phyloP scores from a whole-genome alignment of 495 filamentous ascomycete genomes.

The Tuber microsphaerosporum region DNA sequence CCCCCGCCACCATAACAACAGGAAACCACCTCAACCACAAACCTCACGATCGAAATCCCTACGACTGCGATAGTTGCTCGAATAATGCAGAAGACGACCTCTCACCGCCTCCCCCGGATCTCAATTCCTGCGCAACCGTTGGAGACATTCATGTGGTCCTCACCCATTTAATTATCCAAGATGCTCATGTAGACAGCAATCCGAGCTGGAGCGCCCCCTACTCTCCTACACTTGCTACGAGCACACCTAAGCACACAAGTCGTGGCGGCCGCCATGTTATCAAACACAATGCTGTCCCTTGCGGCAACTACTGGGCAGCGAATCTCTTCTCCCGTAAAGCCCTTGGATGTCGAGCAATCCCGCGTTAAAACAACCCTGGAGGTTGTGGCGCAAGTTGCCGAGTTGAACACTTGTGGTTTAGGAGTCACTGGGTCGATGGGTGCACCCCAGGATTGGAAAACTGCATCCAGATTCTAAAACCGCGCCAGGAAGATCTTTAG shows the following conservation, averaged over 20 bases:
- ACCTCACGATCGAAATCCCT: slow-evolving; percentile 3
- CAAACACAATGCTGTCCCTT: slow-evolving; percentile 76
- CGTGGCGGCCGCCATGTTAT: slow-evolving; percentile 72
- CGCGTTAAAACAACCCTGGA: slow-evolving; percentile 80
- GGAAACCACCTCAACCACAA: slow-evolving; percentile 7
- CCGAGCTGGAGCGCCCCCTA: slow-evolving; percentile 72
- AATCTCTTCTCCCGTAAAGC: slow-evolving; percentile 75
- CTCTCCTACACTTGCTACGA: slow-evolving; percentile 78
- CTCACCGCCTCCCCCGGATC: slow-evolving; percentile 43
- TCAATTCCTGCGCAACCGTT: slow-evolving; percentile 64
- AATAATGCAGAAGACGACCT: background rate
- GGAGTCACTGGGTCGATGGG: slow-evolving; percentile 94
- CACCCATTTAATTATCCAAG: slow-evolving; percentile 63
- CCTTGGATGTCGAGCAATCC: slow-evolving; percentile 81
- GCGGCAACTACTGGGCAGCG: slow-evolving; percentile 79
- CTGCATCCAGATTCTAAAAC: slow-evolving; percentile 78
- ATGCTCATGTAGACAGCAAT: slow-evolving; percentile 68
- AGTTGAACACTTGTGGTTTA: slow-evolving; percentile 90
- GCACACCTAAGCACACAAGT: slow-evolving; percentile 81
- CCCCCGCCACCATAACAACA: background rate
- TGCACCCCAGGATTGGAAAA: slow-evolving; percentile 97
- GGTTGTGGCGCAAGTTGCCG: slow-evolving; percentile 91
- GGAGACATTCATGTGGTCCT: slow-evolving; percentile 72
- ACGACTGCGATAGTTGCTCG: slow-evolving; percentile 13
- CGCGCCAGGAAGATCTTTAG: slow-evolving; percentile 75